phyloP scores from a whole-genome alignment of 306 rosid species.

The Rosa lucieae region DNA sequence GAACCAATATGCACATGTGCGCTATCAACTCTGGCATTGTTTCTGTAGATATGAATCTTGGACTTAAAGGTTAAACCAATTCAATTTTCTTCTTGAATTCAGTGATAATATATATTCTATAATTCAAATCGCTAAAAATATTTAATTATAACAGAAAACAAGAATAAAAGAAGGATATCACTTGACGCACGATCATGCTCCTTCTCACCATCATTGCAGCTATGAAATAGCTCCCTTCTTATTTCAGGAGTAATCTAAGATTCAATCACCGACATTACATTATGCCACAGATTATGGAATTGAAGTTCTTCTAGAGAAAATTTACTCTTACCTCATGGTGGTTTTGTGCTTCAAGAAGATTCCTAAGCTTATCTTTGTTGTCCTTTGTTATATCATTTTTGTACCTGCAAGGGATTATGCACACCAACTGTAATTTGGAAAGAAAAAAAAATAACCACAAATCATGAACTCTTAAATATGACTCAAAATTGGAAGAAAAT shows the following conservation, averaged over 20 bases:
- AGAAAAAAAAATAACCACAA: too few species aligned
- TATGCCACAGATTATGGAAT: slow-evolving; percentile 14
- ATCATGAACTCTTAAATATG: too few species aligned
- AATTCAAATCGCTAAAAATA: too few species aligned
- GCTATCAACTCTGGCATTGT: too few species aligned
- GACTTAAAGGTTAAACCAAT: too few species aligned
- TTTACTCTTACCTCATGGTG: slow-evolving; percentile 63
- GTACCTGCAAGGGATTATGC: slow-evolving; percentile 58
- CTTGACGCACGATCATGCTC: slow-evolving; percentile 58
- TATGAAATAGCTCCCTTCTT: slow-evolving; percentile 60
- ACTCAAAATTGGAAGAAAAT: background rate
- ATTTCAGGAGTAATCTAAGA: slow-evolving; percentile 90
- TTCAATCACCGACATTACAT: slow-evolving; percentile 18
- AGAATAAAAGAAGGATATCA: slow-evolving; percentile 61
- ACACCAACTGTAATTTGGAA: background rate
- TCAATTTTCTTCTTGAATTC: too few species aligned
- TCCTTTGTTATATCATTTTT: slow-evolving; percentile 73
- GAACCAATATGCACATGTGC: too few species aligned
- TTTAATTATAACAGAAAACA: background rate
- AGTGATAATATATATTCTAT: too few species aligned
- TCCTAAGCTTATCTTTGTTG: slow-evolving; percentile 64
- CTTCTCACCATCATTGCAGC: slow-evolving; percentile 89
- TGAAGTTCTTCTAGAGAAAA: slow-evolving; percentile 6
- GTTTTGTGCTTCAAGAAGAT: slow-evolving; percentile 61
- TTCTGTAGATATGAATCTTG: too few species aligned